Percentiles rank a stretch among this genome's conserved stretches.
Conservation (phyloP, 495 filamentous ascomycete genomes). For the Penicillium lividum region DNA sequence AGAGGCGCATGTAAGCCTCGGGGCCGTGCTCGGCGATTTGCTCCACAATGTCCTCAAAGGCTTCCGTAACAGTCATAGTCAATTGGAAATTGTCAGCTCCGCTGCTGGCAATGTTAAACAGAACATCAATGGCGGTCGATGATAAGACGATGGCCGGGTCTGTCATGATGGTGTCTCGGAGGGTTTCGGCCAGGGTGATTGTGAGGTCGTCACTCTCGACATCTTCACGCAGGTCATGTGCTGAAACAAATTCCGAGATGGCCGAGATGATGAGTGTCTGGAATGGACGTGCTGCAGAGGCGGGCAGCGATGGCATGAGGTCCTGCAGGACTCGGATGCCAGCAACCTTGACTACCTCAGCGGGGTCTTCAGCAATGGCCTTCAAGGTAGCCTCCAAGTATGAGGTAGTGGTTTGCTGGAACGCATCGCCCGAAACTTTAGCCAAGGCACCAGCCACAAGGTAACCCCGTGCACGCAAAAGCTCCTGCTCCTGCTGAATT, state of each 20-base stretch:
- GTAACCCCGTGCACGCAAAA: slow-evolving; percentile 83
- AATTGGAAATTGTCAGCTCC: slow-evolving; percentile 87
- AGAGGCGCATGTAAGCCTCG: slow-evolving; percentile 77
- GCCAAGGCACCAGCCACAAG: slow-evolving; percentile 75
- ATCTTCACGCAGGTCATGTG: slow-evolving; percentile 77
- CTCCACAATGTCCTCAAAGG: slow-evolving; percentile 82
- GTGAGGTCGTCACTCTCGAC: slow-evolving; percentile 88
- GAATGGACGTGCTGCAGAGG: slow-evolving; percentile 54
- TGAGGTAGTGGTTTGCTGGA: slow-evolving; percentile 53
- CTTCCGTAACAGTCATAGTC: slow-evolving; percentile 77
- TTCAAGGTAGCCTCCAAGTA: slow-evolving; percentile 77
- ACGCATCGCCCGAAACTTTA: slow-evolving; percentile 55
- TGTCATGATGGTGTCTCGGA: slow-evolving; percentile 78
- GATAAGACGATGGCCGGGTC: slow-evolving; percentile 72
- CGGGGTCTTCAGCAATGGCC: slow-evolving; percentile 69
- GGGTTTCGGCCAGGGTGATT: slow-evolving; percentile 84
- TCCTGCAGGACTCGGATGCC: slow-evolving; percentile 88
- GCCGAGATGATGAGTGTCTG: slow-evolving; percentile 74
- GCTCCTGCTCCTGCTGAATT: slow-evolving; percentile 63
- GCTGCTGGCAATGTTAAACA: slow-evolving; percentile 86
- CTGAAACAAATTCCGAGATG: slow-evolving; percentile 73
- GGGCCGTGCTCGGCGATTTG: slow-evolving; percentile 61
- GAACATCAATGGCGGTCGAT: slow-evolving; percentile 72
- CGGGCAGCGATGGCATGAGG: slow-evolving; percentile 63
- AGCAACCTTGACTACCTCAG: slow-evolving; percentile 87